Base-by-base conservation (phyloP, 2,329 filamentous ascomycete species). In the Venturia oleaginea region DNA sequence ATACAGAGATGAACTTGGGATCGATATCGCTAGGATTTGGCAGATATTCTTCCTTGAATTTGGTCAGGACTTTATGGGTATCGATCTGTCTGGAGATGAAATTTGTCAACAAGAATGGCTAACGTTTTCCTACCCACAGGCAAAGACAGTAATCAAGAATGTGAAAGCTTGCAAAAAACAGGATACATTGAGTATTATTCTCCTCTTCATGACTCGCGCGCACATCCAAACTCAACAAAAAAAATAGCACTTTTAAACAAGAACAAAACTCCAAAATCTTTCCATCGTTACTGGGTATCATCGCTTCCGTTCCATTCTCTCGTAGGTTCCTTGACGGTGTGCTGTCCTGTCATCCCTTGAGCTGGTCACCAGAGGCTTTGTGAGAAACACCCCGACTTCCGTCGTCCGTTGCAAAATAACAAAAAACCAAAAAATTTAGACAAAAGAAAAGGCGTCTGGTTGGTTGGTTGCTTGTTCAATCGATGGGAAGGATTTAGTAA, bases 251-350 rank as follows among this genome's bases (percentile, higher is more conserved):
- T 51, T 51, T 51, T 51, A 10, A 51, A 51, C n/a, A 51, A 51
- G 27, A 51, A 24, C 8, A 27, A n/a, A 34, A 34, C 27, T n/a
- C 27, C 15, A 27, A 17, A 15, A 4, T 15, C 2, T 57, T n/a
- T 57, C 30, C 51, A 57, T 57, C 51, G 34, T 57, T 57, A 22
- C 8, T 57, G 51, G 51, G 51, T 57, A 57, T 57, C 51, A 57
- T 57, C 51, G 51, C 51, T 57, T 57, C 51, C 51, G 51, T 57
- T 57, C 51, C 51, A 57, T 57, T 57, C 51, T 57, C 51, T 57
- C 51, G 51, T 34, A n/a, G 30, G 51, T 57, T 57, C 51, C 51
- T 34, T 57, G 27, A 57, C 51, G 13, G 10, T 34, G n/a, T n/a
- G n/a, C n/a, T 32, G 30, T 32, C 51, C 27, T n/a, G 30, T 57